Evolutionary conservation across 1,284 basidiomycete genomes (phyloP).

Genomic region (Apiotrichum gracile): DNA sequence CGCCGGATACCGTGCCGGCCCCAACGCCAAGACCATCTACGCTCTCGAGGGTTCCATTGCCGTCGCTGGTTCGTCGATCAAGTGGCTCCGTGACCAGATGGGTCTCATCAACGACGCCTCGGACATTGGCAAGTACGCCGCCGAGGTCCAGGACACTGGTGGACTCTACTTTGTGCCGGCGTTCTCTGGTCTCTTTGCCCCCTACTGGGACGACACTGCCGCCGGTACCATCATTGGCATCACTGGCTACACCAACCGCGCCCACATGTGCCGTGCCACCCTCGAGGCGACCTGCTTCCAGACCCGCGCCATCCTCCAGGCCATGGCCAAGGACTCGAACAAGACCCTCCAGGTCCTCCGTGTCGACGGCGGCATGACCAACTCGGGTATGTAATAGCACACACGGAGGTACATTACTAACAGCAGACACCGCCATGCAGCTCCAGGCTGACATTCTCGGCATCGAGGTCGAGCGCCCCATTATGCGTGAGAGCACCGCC

Average conservation of each 20-base stretch:
- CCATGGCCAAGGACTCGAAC: constrained; percentile 53
- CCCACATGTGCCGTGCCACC: constrained; percentile 89
- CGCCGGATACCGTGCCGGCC: constrained; percentile 78
- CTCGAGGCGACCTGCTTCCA: constrained; percentile 74
- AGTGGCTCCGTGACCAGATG: constrained; percentile 92
- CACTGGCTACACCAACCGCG: constrained; percentile 85
- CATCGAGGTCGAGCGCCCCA: constrained; percentile 82
- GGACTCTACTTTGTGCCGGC: constrained; percentile 98
- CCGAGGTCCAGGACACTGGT: constrained; percentile 69
- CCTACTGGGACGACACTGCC: constrained; percentile 49
- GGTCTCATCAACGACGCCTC: constrained; percentile 69
- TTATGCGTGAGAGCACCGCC: constrained; percentile 96
- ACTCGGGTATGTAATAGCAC: constrained; percentile 46
- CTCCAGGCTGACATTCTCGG: constrained; percentile 89
- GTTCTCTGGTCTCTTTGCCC: constrained; percentile 85
- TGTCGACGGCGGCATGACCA: constrained; percentile 93
- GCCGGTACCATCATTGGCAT: constrained; percentile 51
- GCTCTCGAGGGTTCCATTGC: constrained; percentile 93
- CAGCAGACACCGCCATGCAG: constrained; percentile 66
- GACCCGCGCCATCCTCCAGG: constrained; percentile 88
- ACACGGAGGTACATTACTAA: no score
- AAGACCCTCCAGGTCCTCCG: constrained; percentile 71
- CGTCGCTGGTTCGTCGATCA: constrained; percentile 90
- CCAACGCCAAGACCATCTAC: constrained; percentile 71
- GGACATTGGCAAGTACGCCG: constrained; percentile 82